Evolutionary conservation across 495 filamentous ascomycete species (phyloP), one percentile per base, ranked within the genome.

Genomic region (Trichoderma gamsii): DNA sequence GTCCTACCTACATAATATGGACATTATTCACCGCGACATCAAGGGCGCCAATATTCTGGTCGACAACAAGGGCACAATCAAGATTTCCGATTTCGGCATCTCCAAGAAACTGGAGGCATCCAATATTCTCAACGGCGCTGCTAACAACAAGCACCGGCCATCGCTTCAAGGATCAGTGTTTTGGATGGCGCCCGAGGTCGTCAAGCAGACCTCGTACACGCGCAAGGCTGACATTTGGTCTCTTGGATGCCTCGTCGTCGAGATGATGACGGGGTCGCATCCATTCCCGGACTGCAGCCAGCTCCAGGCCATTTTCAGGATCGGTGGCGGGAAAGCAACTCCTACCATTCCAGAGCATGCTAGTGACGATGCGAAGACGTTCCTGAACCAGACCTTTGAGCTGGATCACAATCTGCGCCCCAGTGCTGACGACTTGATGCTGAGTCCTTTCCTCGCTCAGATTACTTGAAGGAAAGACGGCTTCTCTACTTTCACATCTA

Each of bases 151-250:
- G 70, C 87, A 96, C 75, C 89, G 95, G 15, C 93, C 96, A 3
- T 97, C 94, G 1, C 82, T 99, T 15, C 95, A 99, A 73, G 95
- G 95, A 38, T 97, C 92, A 67, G 95, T 99, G 61, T 99, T 97
- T 79, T 99, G 95, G 95, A 99, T 99, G 95, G 95, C 95, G 3
- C 95, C 95, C 35, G 95, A 99, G 78, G 95, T 99, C 41, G 96
- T 99, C 66, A 93, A 92, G 70, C 95, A 98, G 78, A 97, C 94
- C 1, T 91, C 92, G 0, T 97, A 99, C 76, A 98, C 95, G 0
- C 92, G 94, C 75, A 99, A 99, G 79, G 95, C 96, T n/a, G 95
- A 99, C 76, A 98, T 99, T 74, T 99, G 95, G 95, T 96, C 92
- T 67, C 83, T 99, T 43, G 95, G 95, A 27, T 99, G 95, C 77